Conservation (phyloP, 495 filamentous ascomycete genomes). For the Platismatia glauca region DNA sequence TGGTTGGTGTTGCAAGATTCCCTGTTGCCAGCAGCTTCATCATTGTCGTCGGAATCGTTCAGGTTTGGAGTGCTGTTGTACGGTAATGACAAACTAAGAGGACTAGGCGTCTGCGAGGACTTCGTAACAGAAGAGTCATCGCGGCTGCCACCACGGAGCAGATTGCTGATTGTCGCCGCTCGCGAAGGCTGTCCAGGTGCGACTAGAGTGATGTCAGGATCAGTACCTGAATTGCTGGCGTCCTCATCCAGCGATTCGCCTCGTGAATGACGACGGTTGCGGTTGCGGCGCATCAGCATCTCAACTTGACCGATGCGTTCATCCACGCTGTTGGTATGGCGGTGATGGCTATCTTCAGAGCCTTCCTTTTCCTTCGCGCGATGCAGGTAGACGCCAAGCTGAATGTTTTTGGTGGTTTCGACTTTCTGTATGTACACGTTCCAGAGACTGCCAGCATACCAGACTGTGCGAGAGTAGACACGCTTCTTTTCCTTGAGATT, state of each 20-base stretch:
- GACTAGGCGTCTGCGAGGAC: constrained; percentile 23
- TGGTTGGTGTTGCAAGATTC: constrained; percentile 21
- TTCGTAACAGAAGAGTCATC: constrained; percentile 20
- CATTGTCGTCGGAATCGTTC: constrained; percentile 23
- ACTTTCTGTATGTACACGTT: constrained; percentile 58
- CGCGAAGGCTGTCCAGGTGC: constrained; percentile 18
- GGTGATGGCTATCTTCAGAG: constrained; percentile 31
- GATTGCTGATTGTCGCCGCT: constrained; percentile 21
- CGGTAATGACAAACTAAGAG: constrained; percentile 13
- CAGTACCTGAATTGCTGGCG: constrained; percentile 34
- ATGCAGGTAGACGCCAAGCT: constrained; percentile 53
- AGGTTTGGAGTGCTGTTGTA: constrained; percentile 14
- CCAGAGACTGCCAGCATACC: constrained; percentile 52
- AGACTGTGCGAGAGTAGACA: constrained; percentile 53
- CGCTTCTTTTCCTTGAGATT: constrained; percentile 52
- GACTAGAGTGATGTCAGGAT: constrained; percentile 29
- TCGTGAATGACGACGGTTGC: constrained; percentile 24
- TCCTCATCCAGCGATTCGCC: constrained; percentile 29
- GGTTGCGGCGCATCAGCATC: constrained; percentile 36
- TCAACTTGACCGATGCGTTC: constrained; percentile 43
- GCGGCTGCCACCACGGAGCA: constrained; percentile 21
- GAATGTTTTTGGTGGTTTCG: constrained; percentile 42
- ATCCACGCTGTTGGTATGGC: constrained; percentile 34
- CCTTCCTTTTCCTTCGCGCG: constrained; percentile 50
- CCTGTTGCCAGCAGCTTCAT: constrained; percentile 16